These are phyloP conservation scores for Rhodotorula sp. DNA, from an alignment of 1,284 basidiomycete species.

Conservation along the genomic window DNA sequence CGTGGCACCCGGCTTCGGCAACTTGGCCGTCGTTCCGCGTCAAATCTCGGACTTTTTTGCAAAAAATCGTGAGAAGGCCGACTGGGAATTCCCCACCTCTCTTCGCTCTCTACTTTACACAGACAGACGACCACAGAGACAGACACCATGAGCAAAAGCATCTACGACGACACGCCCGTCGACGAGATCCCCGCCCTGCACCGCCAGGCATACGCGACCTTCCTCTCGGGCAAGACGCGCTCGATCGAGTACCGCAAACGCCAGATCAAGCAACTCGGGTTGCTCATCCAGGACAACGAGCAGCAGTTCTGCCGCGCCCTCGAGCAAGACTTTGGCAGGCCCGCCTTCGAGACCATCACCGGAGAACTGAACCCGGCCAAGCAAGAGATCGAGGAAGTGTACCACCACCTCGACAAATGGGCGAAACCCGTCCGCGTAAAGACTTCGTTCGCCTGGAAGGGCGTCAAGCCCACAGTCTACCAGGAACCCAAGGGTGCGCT, in stretches of 20 bases:
- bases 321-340: slow-evolving; percentile 49
- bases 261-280: slow-evolving; percentile 50
- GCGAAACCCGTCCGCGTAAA: slow-evolving; percentile 47
- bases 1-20: no score
- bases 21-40: no score
- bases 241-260: slow-evolving; percentile 49
- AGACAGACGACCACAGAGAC: not conserved
- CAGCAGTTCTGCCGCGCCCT: slow-evolving; percentile 47
- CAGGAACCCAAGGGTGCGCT: slow-evolving; percentile 49
- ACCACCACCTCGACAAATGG: slow-evolving; percentile 50
- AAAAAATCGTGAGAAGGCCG: not conserved
- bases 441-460: slow-evolving; percentile 46
- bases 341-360: slow-evolving; percentile 48
- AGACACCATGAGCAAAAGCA: not conserved
- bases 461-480: slow-evolving; percentile 47
- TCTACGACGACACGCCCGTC: not conserved
- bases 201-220: slow-evolving; percentile 27
- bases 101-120: not conserved
- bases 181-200: not conserved
- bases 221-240: slow-evolving; percentile 49
- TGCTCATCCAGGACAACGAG: slow-evolving; percentile 47
- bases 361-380: slow-evolving; percentile 47
- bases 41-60: not conserved
- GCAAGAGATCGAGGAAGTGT: slow-evolving; percentile 47
- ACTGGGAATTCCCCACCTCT: not conserved